Evolutionary conservation across 2,329 filamentous ascomycete genomes (phyloP).

Genomic region (Rutstroemia sp.): DNA sequence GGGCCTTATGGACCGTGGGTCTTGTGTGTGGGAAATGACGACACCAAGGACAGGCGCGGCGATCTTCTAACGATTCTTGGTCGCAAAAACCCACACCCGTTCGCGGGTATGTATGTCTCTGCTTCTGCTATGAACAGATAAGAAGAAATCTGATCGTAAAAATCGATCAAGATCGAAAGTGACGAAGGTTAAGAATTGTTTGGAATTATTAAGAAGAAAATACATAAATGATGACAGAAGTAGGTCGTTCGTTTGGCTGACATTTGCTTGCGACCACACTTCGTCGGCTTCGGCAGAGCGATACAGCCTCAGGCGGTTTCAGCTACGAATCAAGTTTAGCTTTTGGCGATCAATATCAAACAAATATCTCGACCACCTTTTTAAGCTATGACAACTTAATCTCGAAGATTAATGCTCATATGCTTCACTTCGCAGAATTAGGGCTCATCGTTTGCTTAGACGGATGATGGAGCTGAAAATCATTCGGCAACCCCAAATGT

Average conservation of each 20-base stretch:
- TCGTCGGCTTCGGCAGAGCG: neutral
- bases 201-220: neutral
- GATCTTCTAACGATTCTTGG: neutral
- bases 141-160: no score
- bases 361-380: neutral
- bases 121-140: no score
- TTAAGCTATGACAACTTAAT: neutral
- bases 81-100: neutral
- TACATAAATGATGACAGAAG: neutral
- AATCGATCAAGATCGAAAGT: no score
- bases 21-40: neutral
- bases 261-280: neutral
- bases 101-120: neutral
- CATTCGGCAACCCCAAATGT: no score
- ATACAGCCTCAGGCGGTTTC: neutral
- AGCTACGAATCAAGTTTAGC: neutral
- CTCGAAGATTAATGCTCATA: neutral
- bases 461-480: no score
- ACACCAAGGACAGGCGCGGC: conserved; percentile 3
- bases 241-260: neutral
- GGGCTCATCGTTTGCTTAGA: no score
- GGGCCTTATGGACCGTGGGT: neutral
- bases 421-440: no score
- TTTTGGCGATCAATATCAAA: neutral
- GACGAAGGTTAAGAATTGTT: no score